phyloP scores from a whole-genome alignment of 495 filamentous ascomycete genomes.

The Xylaria acuta region DNA sequence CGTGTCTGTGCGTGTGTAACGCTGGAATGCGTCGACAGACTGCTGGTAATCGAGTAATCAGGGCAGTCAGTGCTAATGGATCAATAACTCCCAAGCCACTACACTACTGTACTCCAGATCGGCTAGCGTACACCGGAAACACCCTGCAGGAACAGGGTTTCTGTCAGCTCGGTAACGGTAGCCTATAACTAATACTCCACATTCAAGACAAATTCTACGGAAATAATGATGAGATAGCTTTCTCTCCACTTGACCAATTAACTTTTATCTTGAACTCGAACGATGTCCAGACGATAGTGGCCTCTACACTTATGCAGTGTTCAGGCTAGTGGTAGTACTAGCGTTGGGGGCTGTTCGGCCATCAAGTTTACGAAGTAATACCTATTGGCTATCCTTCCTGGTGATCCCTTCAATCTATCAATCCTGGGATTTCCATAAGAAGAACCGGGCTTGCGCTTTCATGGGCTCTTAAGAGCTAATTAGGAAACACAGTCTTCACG shows the following conservation, averaged over 20 bases:
- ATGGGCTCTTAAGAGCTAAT: not conserved
- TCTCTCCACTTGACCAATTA: not conserved
- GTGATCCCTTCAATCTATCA: not conserved
- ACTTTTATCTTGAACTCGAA: slow-evolving; percentile 2
- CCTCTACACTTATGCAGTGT: not conserved
- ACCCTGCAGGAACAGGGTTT: slow-evolving; percentile 9
- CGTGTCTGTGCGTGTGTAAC: not conserved
- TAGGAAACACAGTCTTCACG: not conserved
- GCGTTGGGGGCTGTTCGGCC: not conserved
- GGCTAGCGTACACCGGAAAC: not conserved
- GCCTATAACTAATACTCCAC: not conserved
- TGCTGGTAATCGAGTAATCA: not conserved
- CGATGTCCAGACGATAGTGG: not conserved
- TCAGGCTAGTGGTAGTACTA: not conserved
- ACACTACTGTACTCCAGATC: not conserved
- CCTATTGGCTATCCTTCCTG: not conserved
- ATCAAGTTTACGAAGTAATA: not conserved
- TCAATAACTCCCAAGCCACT: not conserved
- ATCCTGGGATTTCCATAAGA: not conserved
- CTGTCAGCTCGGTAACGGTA: slow-evolving; percentile 16
- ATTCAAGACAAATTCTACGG: slow-evolving; percentile 1
- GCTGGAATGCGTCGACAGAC: not conserved
- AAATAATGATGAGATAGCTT: not conserved
- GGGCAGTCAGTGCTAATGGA: not conserved
- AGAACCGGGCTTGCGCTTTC: not conserved